Evolutionary conservation across 129 eudicot species (phyloP).

Genomic region (Glebionis coronaria): DNA sequence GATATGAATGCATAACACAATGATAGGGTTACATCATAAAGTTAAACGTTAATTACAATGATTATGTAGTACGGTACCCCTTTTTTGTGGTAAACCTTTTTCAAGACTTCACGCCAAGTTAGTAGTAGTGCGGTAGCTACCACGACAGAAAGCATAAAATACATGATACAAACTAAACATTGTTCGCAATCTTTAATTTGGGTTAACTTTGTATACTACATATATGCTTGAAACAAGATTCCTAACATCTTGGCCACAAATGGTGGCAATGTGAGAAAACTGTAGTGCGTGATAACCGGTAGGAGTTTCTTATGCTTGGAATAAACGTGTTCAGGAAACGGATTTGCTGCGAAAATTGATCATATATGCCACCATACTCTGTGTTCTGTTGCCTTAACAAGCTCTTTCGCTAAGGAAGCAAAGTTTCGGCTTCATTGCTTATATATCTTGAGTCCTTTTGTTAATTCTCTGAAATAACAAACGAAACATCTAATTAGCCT

Average conservation of each 20-base stretch:
- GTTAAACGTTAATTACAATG: no score
- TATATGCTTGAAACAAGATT: slow-evolving; percentile 18
- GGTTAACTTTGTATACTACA: slow-evolving; percentile 16
- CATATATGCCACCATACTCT: slow-evolving; percentile 94
- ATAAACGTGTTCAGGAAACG: not conserved
- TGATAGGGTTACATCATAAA: no score
- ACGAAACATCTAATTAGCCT: not conserved
- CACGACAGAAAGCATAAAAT: no score
- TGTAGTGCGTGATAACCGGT: not conserved
- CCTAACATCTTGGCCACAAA: slow-evolving; percentile 1
- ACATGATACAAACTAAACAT: no score
- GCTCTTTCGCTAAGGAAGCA: slow-evolving; percentile 96
- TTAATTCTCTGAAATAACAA: slow-evolving; percentile 55
- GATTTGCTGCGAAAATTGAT: slow-evolving; percentile 5
- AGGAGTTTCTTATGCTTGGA: slow-evolving; percentile 1
- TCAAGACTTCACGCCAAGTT: no score
- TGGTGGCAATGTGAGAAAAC: slow-evolving; percentile 2
- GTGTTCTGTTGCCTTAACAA: slow-evolving; percentile 81
- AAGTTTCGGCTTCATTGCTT: slow-evolving; percentile 78
- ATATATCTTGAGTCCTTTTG: slow-evolving; percentile 76
- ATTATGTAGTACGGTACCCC: no score
- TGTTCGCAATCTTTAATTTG: not conserved
- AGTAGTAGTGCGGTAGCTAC: no score
- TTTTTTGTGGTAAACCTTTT: no score
- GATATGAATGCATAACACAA: no score